Evolutionary conservation across 1,284 basidiomycete species (phyloP).

Genomic region (Trichosporon faecale): DNA sequence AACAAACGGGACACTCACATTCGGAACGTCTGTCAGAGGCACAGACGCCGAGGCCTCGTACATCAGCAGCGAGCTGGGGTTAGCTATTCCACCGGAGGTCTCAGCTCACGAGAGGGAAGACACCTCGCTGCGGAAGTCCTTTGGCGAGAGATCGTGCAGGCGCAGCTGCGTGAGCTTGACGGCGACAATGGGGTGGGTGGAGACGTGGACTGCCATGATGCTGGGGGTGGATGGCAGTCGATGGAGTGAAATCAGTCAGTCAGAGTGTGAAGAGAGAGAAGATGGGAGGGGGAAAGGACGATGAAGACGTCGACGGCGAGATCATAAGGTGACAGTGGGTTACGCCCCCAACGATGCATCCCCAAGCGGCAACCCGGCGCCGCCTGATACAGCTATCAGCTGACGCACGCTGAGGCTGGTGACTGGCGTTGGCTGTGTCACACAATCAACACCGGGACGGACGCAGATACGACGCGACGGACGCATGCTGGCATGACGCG

Average conservation of each 20-base stretch:
- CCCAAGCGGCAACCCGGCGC: background rate
- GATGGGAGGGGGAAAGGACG: background rate
- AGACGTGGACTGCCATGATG: conserved; percentile 28
- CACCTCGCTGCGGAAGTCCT: conserved; percentile 37
- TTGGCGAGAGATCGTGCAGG: conserved; percentile 44
- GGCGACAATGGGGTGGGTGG: conserved; percentile 41
- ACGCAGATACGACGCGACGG: background rate
- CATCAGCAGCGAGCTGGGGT: conserved; percentile 39
- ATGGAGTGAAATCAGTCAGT: background rate
- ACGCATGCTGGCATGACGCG: background rate
- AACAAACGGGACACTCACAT: conserved; percentile 28
- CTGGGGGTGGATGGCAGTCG: background rate
- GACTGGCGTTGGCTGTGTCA: background rate
- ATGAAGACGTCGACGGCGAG: background rate
- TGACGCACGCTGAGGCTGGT: background rate
- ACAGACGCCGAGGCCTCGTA: conserved; percentile 39
- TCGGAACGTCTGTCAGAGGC: conserved; percentile 38
- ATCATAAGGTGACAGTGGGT: background rate
- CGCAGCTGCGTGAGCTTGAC: conserved; percentile 46
- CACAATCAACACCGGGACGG: background rate
- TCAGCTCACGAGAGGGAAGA: conserved; percentile 7
- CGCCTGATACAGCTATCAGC: conserved; percentile 2
- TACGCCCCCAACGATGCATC: background rate
- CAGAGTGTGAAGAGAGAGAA: background rate
- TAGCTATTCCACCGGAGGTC: background rate